These are phyloP conservation scores for Staphylotrichum longicolle DNA, from an alignment of 495 filamentous ascomycete species.

Conservation along the genomic window DNA sequence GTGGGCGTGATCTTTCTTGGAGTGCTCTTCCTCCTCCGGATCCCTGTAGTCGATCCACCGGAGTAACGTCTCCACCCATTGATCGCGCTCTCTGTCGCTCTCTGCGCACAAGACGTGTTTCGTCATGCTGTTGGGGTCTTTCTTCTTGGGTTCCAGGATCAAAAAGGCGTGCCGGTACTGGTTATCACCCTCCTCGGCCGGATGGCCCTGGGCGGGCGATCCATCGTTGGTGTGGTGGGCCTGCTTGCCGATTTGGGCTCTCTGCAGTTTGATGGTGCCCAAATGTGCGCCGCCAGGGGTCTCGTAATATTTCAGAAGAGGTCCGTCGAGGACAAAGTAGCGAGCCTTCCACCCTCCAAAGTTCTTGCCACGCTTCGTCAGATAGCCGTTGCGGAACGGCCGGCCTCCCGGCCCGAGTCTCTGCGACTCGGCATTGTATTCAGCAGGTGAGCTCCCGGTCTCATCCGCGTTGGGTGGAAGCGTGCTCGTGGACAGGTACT, in stretches of 20 bases:
- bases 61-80: slow-evolving; percentile 87
- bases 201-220: slow-evolving; percentile 56
- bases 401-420: slow-evolving; percentile 59
- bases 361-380: slow-evolving; percentile 96
- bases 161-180: slow-evolving; percentile 97
- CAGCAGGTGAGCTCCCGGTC: slow-evolving; percentile 47
- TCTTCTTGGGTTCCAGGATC: slow-evolving; percentile 91
- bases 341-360: slow-evolving; percentile 99
- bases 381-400: slow-evolving; percentile 80
- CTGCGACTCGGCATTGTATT: slow-evolving; percentile 39
- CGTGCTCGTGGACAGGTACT: slow-evolving; percentile 82
- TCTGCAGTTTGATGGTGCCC: slow-evolving; percentile 87
- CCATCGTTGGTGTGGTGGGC: slow-evolving; percentile 59
- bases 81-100: slow-evolving; percentile 87
- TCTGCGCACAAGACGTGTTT: slow-evolving; percentile 95
- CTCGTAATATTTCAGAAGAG: slow-evolving; percentile 88
- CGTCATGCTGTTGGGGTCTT: slow-evolving; percentile 86
- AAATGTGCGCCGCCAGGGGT: slow-evolving; percentile 81
- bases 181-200: slow-evolving; percentile 76
- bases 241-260: slow-evolving; percentile 92
- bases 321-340: slow-evolving; percentile 89
- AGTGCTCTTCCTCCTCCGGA: slow-evolving; percentile 51
- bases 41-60: slow-evolving; percentile 81
- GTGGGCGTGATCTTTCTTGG: slow-evolving; percentile 33
- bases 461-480: slow-evolving; percentile 74